Evolutionary conservation across 176 grass and related monocot genomes (phyloP), one percentile per base, ranked within the genome.

Genomic region (Oryza brachyantha): DNA sequence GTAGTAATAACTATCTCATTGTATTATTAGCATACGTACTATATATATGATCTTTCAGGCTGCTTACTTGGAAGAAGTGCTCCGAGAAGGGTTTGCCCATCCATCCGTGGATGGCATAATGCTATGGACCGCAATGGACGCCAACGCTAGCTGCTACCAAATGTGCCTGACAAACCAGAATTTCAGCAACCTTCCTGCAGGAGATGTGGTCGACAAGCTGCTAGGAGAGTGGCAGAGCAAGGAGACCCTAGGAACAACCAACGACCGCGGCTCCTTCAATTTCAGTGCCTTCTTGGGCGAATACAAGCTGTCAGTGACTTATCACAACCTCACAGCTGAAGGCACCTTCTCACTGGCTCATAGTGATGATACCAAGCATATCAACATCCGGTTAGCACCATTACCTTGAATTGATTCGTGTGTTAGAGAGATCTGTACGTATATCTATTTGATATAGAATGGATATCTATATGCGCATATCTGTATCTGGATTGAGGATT

Each of bases 91-190:
- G 7, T 97, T 97, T 37, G 78, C 93, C 4, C 84, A 97, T 60
- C 93, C 93, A 40, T 69, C 85, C 7, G 86, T 97, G 40, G 83
- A 89, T 52, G 94, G 94, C 11, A 92, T 97, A 17, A 74, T 97
- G 76, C 76, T 97, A 8, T 97, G 94, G 91, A 88, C 87, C 17
- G 94, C 94, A 4, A 68, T 97, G 65, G 76, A 86, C 22, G 19
- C 29, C 1, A 68, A 79, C 5, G 94, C 79, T 1, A 75, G 13
- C 14, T 97, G 94, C 89, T 97, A 97, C 64, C 89, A 97, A 73
- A 97, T 97, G 94, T 97, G 94, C 80, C 89, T 97, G 2, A 97
- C 91, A 0, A 85, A 94, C 55, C 38, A 32, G 17, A 83, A 75
- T 38, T 85, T 94, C 14, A 41, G 5, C 54, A 97, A 97, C 71